These are phyloP conservation scores for Medicago ruthenica DNA, from an alignment of 306 rosid genomes.

Conservation along the genomic window DNA sequence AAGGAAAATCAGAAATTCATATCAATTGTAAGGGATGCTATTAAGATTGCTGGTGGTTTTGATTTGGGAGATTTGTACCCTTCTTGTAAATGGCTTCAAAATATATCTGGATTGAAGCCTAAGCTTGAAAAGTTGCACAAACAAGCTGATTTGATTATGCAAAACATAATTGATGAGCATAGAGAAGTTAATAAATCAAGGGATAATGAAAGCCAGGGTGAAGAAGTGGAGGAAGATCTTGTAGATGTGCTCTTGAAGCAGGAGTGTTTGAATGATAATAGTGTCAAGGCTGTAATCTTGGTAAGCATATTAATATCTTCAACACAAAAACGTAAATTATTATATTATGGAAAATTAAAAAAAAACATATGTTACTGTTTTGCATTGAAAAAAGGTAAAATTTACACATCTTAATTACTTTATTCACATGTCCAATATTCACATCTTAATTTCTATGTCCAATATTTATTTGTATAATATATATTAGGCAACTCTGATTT, in stretches of 20 bases:
- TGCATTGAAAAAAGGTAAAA: neutral
- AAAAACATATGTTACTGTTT: neutral
- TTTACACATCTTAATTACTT: neutral
- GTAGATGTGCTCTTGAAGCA: conserved; percentile 37
- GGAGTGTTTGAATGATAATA: conserved; percentile 12
- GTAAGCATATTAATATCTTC: conserved; percentile 32
- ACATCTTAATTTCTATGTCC: too few relatives aligned
- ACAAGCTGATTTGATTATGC: conserved; percentile 8
- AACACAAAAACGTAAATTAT: too few relatives aligned
- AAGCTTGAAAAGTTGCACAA: conserved; percentile 46
- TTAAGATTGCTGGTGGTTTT: conserved; percentile 40
- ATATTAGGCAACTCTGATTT: too few relatives aligned
- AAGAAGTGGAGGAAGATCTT: conserved; percentile 30
- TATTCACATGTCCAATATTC: neutral
- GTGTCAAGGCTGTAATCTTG: conserved; percentile 40
- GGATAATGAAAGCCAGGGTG: neutral
- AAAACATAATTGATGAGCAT: conserved; percentile 33
- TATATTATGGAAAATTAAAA: too few relatives aligned
- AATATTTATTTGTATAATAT: too few relatives aligned
- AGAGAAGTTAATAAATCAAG: conserved; percentile 18
- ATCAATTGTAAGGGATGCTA: neutral
- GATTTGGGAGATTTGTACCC: conserved; percentile 50
- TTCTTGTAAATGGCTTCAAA: conserved; percentile 45
- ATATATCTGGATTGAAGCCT: conserved; percentile 31
- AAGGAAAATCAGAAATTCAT: conserved; percentile 19